Conservation (phyloP, 2,329 filamentous ascomycete species). For the Penicillium rolfsii region DNA sequence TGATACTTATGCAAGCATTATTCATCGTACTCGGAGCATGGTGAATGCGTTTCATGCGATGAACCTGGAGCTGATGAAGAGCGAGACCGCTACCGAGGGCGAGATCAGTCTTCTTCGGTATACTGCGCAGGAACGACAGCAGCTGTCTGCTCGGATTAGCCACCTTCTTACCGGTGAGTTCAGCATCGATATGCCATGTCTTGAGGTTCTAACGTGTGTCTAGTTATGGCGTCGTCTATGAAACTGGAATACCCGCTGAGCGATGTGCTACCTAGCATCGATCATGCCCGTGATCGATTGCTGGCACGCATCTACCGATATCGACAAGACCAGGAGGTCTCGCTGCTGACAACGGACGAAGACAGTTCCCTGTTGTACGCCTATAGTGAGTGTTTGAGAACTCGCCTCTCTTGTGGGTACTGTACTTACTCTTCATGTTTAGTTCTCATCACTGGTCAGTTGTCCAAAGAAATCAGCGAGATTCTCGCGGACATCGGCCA, state of each 20-base stretch:
- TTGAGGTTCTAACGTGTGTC: slow-evolving; percentile 36
- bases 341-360: slow-evolving; percentile 51
- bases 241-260: slow-evolving; percentile 93
- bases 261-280: slow-evolving; percentile 82
- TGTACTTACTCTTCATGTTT: slow-evolving; percentile 9
- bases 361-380: slow-evolving; percentile 94
- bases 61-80: slow-evolving; percentile 87
- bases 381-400: slow-evolving; percentile 62
- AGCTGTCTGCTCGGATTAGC: slow-evolving; percentile 85
- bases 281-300: slow-evolving; percentile 77
- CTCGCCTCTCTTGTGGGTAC: background rate
- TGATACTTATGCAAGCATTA: slow-evolving; percentile 70
- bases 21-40: slow-evolving; percentile 79
- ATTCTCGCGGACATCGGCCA: slow-evolving; percentile 60
- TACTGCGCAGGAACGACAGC: slow-evolving; percentile 75
- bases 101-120: slow-evolving; percentile 79
- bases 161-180: slow-evolving; percentile 70
- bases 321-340: slow-evolving; percentile 66
- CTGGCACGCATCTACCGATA: slow-evolving; percentile 88
- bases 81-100: slow-evolving; percentile 72
- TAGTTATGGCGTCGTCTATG: slow-evolving; percentile 85
- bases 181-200: background rate
- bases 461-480: slow-evolving; percentile 59
- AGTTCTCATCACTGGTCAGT: slow-evolving; percentile 66
- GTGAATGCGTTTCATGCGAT: slow-evolving; percentile 95